Evolutionary conservation across 2,329 filamentous ascomycete genomes (phyloP), one percentile per base, ranked within the genome.

Genomic region (Keithomyces neogunnii): DNA sequence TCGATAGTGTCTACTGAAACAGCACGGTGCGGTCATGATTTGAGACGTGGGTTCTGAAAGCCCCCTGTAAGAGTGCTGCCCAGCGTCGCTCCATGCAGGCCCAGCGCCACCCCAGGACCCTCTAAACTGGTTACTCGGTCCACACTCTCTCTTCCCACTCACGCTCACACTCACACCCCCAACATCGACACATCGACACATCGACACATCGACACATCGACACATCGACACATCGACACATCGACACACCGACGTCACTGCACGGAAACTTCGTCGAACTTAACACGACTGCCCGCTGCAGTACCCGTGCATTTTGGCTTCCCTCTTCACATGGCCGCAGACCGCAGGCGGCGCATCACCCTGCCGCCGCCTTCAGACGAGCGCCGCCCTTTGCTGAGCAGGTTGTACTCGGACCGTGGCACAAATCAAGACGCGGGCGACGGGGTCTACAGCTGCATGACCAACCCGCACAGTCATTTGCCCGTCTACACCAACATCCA

Each of bases 401-500:
- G 61, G 46, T 59, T 63, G 53, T 63, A 63, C 53, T 62, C 62
- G n/a, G 60, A 63, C 43, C 55, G 53, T 48, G 62, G 62, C 53
- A 60, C 61, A 42, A 58, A 59, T 45, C 55, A 53, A 39, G 62
- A 63, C 53, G 62, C 62, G 49, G 60, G 58, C 29, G 66, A 67
- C 45, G 59, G 60, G 47, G 66, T 80, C 49, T 81, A 73, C 63
- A 76, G 76, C 60, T 81, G 77, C 65, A 68, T 69, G 57, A 64
- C 77, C 13, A 80, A 84, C 60, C 73, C 78, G 32, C 81, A 86
- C 66, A 74, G 73, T 26, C 73, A 81, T 56, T 69, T 90, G 58
- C 84, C 85, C 39, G 83, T 90, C 11, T 91, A 90, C 69, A 86
- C 80, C 47, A 90, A 84, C 57, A 89, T 90, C 60, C 87, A 90